Evolutionary conservation across 257 asterid species (phyloP).

Genomic region (Solanum infundibuliforme): DNA sequence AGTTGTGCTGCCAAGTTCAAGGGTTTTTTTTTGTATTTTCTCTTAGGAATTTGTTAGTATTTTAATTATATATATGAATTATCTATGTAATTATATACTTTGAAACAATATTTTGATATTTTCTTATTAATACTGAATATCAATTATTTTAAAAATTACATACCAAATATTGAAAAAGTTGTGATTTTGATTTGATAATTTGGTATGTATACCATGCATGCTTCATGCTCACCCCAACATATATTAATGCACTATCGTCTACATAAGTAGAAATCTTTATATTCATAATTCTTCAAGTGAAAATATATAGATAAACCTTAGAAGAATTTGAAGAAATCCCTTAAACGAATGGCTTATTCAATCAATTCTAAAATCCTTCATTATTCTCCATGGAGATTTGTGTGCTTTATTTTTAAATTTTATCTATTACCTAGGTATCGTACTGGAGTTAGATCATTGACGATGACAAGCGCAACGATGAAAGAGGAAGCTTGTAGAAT

Average conservation of each 20-base stretch:
- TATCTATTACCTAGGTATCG: background rate
- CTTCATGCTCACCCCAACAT: too few relatives aligned
- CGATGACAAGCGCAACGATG: background rate
- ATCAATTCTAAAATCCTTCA: background rate
- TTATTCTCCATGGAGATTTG: background rate
- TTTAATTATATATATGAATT: too few relatives aligned
- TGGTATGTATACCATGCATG: too few relatives aligned
- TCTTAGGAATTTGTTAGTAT: too few relatives aligned
- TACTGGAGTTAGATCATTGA: background rate
- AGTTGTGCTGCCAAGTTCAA: too few relatives aligned
- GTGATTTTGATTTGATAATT: too few relatives aligned
- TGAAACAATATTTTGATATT: too few relatives aligned
- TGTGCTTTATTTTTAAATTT: background rate
- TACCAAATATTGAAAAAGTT: too few relatives aligned
- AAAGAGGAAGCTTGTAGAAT: background rate
- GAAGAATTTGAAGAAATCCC: background rate
- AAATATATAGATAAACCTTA: background rate
- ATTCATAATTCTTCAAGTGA: background rate
- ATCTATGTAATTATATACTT: too few relatives aligned
- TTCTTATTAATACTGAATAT: too few relatives aligned
- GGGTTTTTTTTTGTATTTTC: too few relatives aligned
- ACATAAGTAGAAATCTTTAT: background rate
- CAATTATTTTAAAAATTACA: too few relatives aligned
- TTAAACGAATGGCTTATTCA: background rate
- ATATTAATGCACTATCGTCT: background rate